Base-by-base conservation (phyloP, 306 rosid species). In the Abrus pulchellus region DNA sequence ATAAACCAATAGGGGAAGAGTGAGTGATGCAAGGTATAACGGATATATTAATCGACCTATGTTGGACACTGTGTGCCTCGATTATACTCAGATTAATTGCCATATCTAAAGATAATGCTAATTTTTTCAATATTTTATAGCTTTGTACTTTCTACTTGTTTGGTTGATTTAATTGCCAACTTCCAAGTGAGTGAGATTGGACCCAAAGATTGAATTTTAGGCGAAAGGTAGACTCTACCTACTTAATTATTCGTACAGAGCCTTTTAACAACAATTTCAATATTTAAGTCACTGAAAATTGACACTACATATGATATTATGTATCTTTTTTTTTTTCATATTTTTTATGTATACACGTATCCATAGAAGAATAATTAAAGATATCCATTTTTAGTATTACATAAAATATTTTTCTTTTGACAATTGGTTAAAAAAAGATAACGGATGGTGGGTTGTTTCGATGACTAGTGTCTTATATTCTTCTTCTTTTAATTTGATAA, bases 381-480 rank as follows among this genome's bases (percentile, higher is more conserved):
- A 20, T 20, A 20, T 20, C 20, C 20, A 20, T 20, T 20, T 20
- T 20, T 20, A 20, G 20, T 20, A 20, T 20, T 20, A 20, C 20
- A 20, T 20, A 20, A 20, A 20, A 20, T 20, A 20, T 20, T 20
- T 20, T 20, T 20, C 20, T 20, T 20, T 20, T 20, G 20, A 20
- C 20, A 20, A 20, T 20, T 20, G 20, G 20, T 20, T 20, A 20
- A 20, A 20, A 20, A 20, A 66, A 72, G 40, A 62, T 27, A 71
- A 50, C 43, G 32, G 43, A 72, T 81, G 84, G 74, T 80, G 84
- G 79, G 83, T 12, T 50, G 72, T 34, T 72, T 61, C 50, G 48
- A 61, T 59, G 66, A 61, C 47, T 49, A 80, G 32, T 44, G 57
- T 9, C 63, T 48, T 20, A 5, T 60, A 8, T 28, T 7, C 1